Percentiles rank a stretch among this genome's conserved stretches.
phyloP scores from a whole-genome alignment of 345 rosid genomes.

The Streptanthus diversifolius region DNA sequence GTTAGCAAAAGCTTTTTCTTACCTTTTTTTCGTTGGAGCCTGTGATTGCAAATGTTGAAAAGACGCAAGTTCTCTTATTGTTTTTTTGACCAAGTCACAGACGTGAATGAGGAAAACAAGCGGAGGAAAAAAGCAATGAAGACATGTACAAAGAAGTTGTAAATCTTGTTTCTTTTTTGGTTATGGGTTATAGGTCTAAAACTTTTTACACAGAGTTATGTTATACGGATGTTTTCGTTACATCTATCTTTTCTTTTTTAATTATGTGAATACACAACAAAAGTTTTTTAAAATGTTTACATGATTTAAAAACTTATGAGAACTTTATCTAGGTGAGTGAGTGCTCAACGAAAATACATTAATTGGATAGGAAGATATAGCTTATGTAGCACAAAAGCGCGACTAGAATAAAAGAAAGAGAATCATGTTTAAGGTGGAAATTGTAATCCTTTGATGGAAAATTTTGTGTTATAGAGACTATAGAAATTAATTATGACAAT shows the following conservation, averaged over 20 bases:
- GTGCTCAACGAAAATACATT: background rate
- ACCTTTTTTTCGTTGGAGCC: conserved; percentile 18
- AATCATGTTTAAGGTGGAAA: conserved; percentile 28
- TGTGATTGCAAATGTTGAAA: conserved; percentile 25
- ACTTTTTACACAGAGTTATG: background rate
- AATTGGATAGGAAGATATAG: background rate
- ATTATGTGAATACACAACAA: background rate
- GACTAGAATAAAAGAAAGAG: conserved; percentile 9
- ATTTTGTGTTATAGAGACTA: conserved; percentile 4
- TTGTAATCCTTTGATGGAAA: background rate
- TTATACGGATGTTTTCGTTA: background rate
- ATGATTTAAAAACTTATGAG: background rate
- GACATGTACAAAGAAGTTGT: background rate
- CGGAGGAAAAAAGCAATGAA: background rate
- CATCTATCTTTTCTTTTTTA: background rate
- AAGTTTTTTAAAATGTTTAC: background rate
- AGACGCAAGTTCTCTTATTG: background rate
- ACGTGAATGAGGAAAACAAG: conserved; percentile 11
- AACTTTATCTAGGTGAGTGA: background rate
- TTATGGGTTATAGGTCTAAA: background rate
- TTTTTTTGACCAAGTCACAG: conserved; percentile 23
- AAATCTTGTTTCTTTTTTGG: background rate
- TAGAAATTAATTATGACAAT: conserved; percentile 10
- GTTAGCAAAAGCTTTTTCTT: conserved; percentile 22
- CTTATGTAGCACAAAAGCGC: conserved; percentile 11